Evolutionary conservation across 345 rosid genomes (phyloP).

Genomic region (Clausena lansium): DNA sequence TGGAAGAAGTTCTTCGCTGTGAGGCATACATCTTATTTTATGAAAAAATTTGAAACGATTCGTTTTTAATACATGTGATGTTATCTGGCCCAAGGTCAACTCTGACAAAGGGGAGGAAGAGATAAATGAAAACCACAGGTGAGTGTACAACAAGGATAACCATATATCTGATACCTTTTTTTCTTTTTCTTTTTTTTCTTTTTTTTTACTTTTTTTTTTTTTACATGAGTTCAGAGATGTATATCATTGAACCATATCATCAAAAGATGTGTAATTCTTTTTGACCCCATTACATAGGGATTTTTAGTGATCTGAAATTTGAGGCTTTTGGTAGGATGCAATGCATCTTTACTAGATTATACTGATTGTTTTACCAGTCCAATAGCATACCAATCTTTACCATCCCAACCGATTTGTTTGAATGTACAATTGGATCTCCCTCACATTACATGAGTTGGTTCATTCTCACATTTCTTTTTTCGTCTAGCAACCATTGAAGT

Average conservation of each 20-base stretch:
- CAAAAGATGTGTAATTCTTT: slow-evolving; percentile 23
- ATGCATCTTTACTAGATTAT: not conserved
- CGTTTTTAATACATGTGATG: slow-evolving; percentile 7
- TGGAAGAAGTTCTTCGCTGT: slow-evolving; percentile 72
- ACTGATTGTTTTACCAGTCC: not conserved
- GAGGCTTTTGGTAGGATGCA: not conserved
- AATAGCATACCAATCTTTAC: not conserved
- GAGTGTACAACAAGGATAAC: slow-evolving; percentile 34
- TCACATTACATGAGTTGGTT: not conserved
- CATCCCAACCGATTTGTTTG: not conserved
- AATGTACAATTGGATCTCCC: not conserved
- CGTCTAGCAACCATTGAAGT: not conserved
- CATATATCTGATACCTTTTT: slow-evolving; percentile 20
- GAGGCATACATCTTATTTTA: slow-evolving; percentile 97
- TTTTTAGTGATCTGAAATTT: not conserved
- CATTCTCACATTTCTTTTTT: not conserved
- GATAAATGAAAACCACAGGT: slow-evolving; percentile 19
- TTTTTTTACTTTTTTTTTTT: slow-evolving; percentile 26
- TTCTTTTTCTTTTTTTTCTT: slow-evolving; percentile 11
- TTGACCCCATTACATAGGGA: not conserved
- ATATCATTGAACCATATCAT: slow-evolving; percentile 19
- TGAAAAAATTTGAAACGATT: slow-evolving; percentile 40
- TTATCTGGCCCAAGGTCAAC: slow-evolving; percentile 20
- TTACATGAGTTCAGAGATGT: slow-evolving; percentile 13
- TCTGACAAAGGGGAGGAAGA: slow-evolving; percentile 10